These are phyloP conservation scores for Melanomma pulvis-pyrius DNA, from an alignment of 495 filamentous ascomycete species.

Conservation along the genomic window DNA sequence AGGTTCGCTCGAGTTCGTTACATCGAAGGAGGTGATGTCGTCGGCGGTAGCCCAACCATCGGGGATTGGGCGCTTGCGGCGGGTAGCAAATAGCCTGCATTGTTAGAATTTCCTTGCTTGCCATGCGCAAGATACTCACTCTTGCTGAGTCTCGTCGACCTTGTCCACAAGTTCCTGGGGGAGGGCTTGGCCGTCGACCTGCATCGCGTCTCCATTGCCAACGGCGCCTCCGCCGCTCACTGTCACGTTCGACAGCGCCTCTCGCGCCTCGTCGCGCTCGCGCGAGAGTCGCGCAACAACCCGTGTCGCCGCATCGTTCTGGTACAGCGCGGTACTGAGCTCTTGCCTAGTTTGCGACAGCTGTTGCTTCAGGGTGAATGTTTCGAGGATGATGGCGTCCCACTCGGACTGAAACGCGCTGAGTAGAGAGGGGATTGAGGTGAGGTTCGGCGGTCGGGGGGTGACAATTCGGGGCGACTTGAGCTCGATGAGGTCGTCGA, in stretches of 20 bases:
- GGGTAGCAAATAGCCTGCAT: conserved; percentile 73
- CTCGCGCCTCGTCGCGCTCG: conserved; percentile 89
- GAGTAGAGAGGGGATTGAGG: conserved; percentile 94
- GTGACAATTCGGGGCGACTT: conserved; percentile 79
- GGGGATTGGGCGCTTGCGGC: conserved; percentile 85
- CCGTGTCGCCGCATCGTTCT: conserved; percentile 90
- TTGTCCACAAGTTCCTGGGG: conserved; percentile 72
- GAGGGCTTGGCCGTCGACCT: conserved; percentile 75
- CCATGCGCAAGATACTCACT: conserved; percentile 54
- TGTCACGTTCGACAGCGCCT: conserved; percentile 84
- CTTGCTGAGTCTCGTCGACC: conserved; percentile 75
- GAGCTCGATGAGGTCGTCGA: conserved; percentile 84
- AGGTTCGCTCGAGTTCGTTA: conserved; percentile 60
- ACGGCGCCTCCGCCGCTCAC: conserved; percentile 52
- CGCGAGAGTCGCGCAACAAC: conserved; percentile 87
- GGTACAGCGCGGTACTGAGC: conserved; percentile 88
- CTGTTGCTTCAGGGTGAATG: conserved; percentile 85
- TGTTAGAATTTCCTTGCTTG: conserved; percentile 14
- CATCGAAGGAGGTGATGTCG: conserved; percentile 67
- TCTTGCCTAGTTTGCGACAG: conserved; percentile 89
- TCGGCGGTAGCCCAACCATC: conserved; percentile 82
- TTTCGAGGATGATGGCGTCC: conserved; percentile 90
- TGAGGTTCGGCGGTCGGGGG: conserved; percentile 90
- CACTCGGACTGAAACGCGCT: conserved; percentile 98
- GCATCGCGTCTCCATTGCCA: conserved; percentile 80